phyloP scores from a whole-genome alignment of 2,329 filamentous ascomycete genomes.

The Septoria petroselini region DNA sequence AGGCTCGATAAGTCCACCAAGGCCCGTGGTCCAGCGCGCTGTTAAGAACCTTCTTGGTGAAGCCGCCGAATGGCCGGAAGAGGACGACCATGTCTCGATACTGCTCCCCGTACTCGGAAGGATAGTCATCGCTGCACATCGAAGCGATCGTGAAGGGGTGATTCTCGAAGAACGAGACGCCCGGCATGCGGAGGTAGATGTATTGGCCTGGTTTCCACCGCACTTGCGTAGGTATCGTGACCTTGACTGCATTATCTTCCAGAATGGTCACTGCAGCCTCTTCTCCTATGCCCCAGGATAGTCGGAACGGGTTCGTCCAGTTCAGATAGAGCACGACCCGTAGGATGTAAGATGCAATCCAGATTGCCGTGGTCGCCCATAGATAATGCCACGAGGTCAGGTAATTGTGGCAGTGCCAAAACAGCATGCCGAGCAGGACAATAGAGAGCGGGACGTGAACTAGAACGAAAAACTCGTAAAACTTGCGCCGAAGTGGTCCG shows the following conservation, averaged over 20 bases:
- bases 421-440: slow-evolving; percentile 76
- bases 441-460: slow-evolving; percentile 80
- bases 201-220: slow-evolving; percentile 92
- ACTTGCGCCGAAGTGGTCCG: slow-evolving; percentile 68
- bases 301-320: slow-evolving; percentile 76
- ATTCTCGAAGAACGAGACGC: slow-evolving; percentile 84
- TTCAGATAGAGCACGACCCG: slow-evolving; percentile 77
- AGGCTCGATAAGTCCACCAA: slow-evolving; percentile 87
- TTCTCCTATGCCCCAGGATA: slow-evolving; percentile 83
- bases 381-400: slow-evolving; percentile 88
- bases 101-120: slow-evolving; percentile 82
- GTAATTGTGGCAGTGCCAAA: slow-evolving; percentile 96
- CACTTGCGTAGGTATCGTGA: slow-evolving; percentile 90
- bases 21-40: slow-evolving; percentile 81
- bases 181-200: slow-evolving; percentile 90
- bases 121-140: slow-evolving; percentile 87
- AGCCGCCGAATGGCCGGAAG: slow-evolving; percentile 87
- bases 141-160: slow-evolving; percentile 95
- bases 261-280: slow-evolving; percentile 86
- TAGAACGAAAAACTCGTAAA: slow-evolving; percentile 82
- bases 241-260: slow-evolving; percentile 90
- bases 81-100: slow-evolving; percentile 88
- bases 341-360: slow-evolving; percentile 68
- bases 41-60: slow-evolving; percentile 80
- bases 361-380: slow-evolving; percentile 75